These are phyloP conservation scores for Musa balbisiana DNA, from an alignment of 202 grass and related monocot species.

Conservation along the genomic window DNA sequence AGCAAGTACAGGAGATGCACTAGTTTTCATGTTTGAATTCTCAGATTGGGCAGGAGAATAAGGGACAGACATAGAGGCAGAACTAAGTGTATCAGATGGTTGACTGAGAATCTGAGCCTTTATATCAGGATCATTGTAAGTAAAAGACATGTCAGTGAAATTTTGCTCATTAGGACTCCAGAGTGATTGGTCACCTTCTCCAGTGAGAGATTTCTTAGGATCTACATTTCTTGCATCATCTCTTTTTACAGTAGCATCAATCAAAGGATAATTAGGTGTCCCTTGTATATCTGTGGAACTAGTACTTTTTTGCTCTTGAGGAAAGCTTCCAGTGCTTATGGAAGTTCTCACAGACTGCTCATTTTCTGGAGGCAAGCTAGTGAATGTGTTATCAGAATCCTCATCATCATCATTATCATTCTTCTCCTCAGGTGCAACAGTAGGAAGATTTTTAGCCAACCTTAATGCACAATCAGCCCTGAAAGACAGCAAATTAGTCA, in stretches of 20 bases:
- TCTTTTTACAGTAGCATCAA: constrained; percentile 48
- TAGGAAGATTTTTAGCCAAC: constrained; percentile 84
- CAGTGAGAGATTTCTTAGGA: constrained; percentile 34
- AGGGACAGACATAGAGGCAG: constrained; percentile 55
- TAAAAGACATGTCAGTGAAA: constrained; percentile 13
- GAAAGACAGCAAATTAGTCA: constrained; percentile 33
- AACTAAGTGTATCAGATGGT: constrained; percentile 49
- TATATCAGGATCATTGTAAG: neutral
- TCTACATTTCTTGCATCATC: constrained; percentile 35
- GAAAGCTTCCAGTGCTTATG: constrained; percentile 62
- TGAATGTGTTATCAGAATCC: constrained; percentile 68
- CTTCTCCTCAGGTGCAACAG: constrained; percentile 55
- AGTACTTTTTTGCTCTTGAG: constrained; percentile 79
- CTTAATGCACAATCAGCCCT: constrained; percentile 91
- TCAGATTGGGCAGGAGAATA: constrained; percentile 74
- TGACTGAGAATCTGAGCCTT: constrained; percentile 33
- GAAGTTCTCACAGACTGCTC: constrained; percentile 71
- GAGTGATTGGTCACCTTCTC: constrained; percentile 44
- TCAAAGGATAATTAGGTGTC: constrained; percentile 34
- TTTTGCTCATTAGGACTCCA: constrained; percentile 42
- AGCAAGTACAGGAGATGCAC: constrained; percentile 65
- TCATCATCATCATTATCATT: constrained; percentile 46
- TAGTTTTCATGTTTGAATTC: constrained; percentile 62
- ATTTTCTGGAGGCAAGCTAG: constrained; percentile 66
- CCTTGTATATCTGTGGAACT: constrained; percentile 58